Percentiles rank a stretch among this genome's conserved stretches.
phyloP scores from a whole-genome alignment of 2,329 filamentous ascomycete species.

The Aspergillus melleus region DNA sequence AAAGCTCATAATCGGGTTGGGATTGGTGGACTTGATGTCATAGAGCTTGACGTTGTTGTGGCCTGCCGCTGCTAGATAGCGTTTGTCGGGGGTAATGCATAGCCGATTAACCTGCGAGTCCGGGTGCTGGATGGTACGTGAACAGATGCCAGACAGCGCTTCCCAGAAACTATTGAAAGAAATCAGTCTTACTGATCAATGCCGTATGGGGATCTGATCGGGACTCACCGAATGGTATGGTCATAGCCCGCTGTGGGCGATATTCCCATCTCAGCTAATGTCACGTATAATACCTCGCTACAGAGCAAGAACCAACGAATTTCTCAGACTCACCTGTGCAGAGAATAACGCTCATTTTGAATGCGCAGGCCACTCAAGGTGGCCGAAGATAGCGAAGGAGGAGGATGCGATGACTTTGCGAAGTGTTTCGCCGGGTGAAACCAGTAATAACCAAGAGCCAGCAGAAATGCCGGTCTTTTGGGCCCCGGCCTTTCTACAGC shows the following conservation, averaged over 20 bases:
- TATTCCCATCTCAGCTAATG: background rate
- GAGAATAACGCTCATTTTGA: conserved; percentile 64
- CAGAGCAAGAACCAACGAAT: background rate
- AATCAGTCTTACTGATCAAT: conserved; percentile 3
- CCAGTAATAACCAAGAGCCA: background rate
- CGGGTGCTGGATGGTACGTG: conserved; percentile 94
- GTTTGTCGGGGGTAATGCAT: conserved; percentile 97
- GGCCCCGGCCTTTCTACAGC: conserved; percentile 15
- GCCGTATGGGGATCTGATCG: background rate
- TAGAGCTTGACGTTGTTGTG: conserved; percentile 93
- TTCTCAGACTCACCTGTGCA: conserved; percentile 57
- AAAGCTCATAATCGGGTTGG: conserved; percentile 87
- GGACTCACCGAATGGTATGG: conserved; percentile 68
- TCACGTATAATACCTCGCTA: background rate
- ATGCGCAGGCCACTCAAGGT: background rate
- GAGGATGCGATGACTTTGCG: conserved; percentile 6
- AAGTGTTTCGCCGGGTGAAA: background rate
- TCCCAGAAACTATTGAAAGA: conserved; percentile 79
- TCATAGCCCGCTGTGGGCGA: conserved; percentile 65
- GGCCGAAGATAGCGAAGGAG: conserved; percentile 2
- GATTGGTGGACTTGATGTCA: conserved; percentile 98
- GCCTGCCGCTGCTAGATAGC: conserved; percentile 80
- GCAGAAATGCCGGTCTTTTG: conserved; percentile 8
- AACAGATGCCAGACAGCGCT: conserved; percentile 95
- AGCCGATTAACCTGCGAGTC: conserved; percentile 98